phyloP scores from a whole-genome alignment of 164 flowering plant genomes.

The Nymphaea thermarum region DNA sequence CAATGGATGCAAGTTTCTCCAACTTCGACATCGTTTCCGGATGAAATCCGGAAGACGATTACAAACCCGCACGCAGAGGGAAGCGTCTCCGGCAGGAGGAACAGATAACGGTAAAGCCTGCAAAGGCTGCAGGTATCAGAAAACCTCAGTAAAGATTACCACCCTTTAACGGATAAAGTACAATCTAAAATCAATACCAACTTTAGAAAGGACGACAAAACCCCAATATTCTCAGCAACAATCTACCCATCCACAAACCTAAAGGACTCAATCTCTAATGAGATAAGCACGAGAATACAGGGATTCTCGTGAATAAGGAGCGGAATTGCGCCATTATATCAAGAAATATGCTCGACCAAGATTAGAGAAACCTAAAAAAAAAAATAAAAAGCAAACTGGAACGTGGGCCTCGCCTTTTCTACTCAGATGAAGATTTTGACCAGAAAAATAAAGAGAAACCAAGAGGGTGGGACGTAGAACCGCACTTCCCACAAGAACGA shows the following conservation, averaged over 20 bases:
- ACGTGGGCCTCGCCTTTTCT: neutral
- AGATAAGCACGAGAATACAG: too few species aligned
- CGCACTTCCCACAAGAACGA: too few species aligned
- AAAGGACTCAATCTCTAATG: neutral
- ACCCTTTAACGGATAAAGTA: neutral
- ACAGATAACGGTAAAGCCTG: neutral
- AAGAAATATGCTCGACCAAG: neutral
- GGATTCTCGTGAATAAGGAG: neutral
- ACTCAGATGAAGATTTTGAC: neutral
- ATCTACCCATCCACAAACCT: neutral
- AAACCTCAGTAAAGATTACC: neutral
- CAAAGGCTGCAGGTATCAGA: too few species aligned
- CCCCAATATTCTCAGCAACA: neutral
- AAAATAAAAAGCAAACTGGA: neutral
- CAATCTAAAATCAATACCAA: neutral
- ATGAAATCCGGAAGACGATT: neutral
- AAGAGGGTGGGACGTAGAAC: neutral
- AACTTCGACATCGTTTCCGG: slow-evolving; percentile 5
- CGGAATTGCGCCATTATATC: neutral
- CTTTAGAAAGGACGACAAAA: too few species aligned
- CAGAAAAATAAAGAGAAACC: neutral
- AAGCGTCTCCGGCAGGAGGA: neutral
- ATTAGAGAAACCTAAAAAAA: too few species aligned
- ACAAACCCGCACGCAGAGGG: neutral
- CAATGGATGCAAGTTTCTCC: slow-evolving; percentile 85